Evolutionary conservation across 805 yeast genomes (phyloP).

Genomic region (Candida broadrunensis): DNA sequence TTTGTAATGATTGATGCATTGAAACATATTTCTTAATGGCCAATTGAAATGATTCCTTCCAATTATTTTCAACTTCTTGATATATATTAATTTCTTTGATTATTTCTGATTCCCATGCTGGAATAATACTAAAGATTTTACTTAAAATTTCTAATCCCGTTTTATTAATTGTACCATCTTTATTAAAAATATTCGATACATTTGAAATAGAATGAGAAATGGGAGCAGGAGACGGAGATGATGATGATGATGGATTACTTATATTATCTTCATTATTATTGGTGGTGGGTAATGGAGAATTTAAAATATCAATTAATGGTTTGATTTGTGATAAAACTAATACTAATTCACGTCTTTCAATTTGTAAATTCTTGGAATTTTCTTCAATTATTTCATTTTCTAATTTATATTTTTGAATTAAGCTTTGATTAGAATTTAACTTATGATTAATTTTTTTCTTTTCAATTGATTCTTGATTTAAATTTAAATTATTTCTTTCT

Average conservation of each 20-base stretch:
- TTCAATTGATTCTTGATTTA: constrained; percentile 21
- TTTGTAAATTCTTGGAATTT: constrained; percentile 13
- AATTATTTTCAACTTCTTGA: constrained; percentile 24
- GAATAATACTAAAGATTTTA: constrained; percentile 22
- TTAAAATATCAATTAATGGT: constrained; percentile 23
- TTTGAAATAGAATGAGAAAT: background rate
- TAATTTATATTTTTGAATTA: constrained; percentile 15
- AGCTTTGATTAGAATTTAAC: constrained; percentile 8
- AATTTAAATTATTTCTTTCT: constrained; percentile 20
- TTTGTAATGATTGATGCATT: constrained; percentile 25
- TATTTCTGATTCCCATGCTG: constrained; percentile 34
- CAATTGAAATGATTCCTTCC: constrained; percentile 26
- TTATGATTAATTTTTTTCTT: constrained; percentile 16
- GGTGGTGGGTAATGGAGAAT: constrained; percentile 3
- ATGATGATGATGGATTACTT: constrained; percentile 1
- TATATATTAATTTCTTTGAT: constrained; percentile 21
- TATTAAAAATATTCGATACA: constrained; percentile 16
- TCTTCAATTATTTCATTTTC: constrained; percentile 26
- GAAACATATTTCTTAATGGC: constrained; percentile 28
- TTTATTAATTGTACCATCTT: constrained; percentile 27
- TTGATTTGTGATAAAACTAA: constrained; percentile 14
- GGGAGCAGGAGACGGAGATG: constrained; percentile 3
- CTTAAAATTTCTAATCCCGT: constrained; percentile 23
- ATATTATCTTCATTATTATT: background rate
- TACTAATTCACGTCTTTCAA: constrained; percentile 21